phyloP scores from a whole-genome alignment of 345 rosid species.

The Draba incana region DNA sequence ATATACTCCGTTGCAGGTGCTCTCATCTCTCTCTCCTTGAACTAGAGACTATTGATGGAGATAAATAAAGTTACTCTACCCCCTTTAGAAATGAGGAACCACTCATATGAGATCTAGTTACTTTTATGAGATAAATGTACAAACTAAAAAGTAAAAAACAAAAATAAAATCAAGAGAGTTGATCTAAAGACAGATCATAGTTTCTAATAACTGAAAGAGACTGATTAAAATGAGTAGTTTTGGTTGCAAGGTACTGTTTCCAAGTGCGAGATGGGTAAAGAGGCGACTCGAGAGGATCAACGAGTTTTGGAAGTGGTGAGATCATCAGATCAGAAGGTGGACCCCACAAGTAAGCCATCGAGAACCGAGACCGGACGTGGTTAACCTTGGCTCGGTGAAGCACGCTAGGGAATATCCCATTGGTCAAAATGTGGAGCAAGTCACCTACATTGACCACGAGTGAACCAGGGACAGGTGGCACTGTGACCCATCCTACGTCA shows the following conservation, averaged over 20 bases:
- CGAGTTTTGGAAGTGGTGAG: constrained; percentile 61
- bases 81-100: no score
- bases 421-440: constrained; percentile 79
- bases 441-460: constrained; percentile 83
- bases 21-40: no score
- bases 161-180: constrained; percentile 22
- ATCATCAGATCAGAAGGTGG: constrained; percentile 61
- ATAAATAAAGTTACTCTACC: no score
- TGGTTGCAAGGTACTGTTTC: constrained; percentile 72
- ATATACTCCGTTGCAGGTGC: no score
- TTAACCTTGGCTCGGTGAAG: constrained; percentile 84
- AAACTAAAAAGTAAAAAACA: background rate
- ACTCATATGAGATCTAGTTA: no score
- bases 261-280: constrained; percentile 79
- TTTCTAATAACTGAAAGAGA: constrained; percentile 41
- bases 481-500: constrained; percentile 71
- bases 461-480: constrained; percentile 62
- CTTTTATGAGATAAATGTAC: background rate
- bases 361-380: constrained; percentile 52
- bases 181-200: constrained; percentile 14
- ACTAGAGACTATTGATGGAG: no score
- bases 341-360: constrained; percentile 76
- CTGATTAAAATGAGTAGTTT: constrained; percentile 74
- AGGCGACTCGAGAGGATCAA: constrained; percentile 60
- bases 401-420: constrained; percentile 75